Evolutionary conservation across 1,284 basidiomycete species (phyloP).

Genomic region (Apiotrichum gracile): DNA sequence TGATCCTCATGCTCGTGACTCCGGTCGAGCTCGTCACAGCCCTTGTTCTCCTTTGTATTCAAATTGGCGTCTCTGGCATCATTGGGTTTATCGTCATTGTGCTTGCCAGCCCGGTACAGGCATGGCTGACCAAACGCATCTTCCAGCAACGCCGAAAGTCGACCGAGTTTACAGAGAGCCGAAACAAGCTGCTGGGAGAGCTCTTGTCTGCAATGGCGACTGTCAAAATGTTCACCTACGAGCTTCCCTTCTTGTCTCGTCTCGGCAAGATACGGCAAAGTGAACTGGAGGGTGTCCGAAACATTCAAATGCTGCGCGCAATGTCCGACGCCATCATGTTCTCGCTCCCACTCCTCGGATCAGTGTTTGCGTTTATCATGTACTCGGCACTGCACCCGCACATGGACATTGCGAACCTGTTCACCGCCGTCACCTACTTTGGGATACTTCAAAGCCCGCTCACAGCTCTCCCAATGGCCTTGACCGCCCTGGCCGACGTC

Average conservation of each 20-base stretch:
- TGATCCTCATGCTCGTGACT: slow-evolving; percentile 46
- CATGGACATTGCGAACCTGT: slow-evolving; percentile 59
- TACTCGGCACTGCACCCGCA: slow-evolving; percentile 57
- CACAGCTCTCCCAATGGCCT: slow-evolving; percentile 62
- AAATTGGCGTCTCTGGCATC: slow-evolving; percentile 69
- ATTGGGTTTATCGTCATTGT: slow-evolving; percentile 70
- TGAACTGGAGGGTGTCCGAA: slow-evolving; percentile 53
- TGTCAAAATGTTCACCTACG: slow-evolving; percentile 70
- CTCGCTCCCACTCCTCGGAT: slow-evolving; percentile 55
- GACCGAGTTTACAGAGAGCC: slow-evolving; percentile 69
- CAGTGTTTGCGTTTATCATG: slow-evolving; percentile 67
- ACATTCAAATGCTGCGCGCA: slow-evolving; percentile 58
- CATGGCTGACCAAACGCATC: slow-evolving; percentile 63
- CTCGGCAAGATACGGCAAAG: slow-evolving; percentile 44
- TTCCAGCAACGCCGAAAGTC: slow-evolving; percentile 58
- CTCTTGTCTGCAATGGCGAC: slow-evolving; percentile 64
- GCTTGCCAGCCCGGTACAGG: slow-evolving; percentile 63
- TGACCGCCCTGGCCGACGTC: slow-evolving; percentile 62
- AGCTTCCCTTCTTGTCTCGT: slow-evolving; percentile 59
- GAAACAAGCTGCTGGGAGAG: slow-evolving; percentile 74
- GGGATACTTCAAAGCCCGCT: slow-evolving; percentile 61
- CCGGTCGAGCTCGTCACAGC: neutral
- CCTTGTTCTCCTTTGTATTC: slow-evolving; percentile 39
- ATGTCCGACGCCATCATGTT: slow-evolving; percentile 50
- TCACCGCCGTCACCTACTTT: slow-evolving; percentile 65